Base-by-base conservation (phyloP, 257 asterid species). In the Nicotiana paniculata region DNA sequence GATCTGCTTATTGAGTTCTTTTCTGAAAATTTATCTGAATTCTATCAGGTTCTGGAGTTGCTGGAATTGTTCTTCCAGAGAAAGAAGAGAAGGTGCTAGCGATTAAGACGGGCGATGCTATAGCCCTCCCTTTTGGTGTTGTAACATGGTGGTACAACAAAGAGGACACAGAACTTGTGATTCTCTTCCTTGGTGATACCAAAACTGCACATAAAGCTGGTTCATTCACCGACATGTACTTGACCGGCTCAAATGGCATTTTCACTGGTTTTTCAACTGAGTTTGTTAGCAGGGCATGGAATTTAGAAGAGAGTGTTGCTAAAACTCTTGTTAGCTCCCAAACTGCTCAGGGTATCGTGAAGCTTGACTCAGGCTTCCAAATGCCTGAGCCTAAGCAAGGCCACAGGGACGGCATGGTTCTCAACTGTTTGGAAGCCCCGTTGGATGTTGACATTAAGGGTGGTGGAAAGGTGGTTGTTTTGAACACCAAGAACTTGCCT, bases 111-210 rank as follows among this genome's bases (percentile, higher is more conserved):
- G 98, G 97, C 7, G 98, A 95, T 30, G 89, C 97, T 46, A 83
- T 95, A 48, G 98, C 97, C 57, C 89, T 95, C 16, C 98, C 98
- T 21, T 95, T 95, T 75, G 98, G 98, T 3, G 96, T 91, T 6
- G 93, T 91, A 33, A 90, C 95, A 58, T 95, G 98, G 97, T 93
- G 95, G 93, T 91, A 88, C 89, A 95, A 95, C 96, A 91, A 92
- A 78, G 93, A 90, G 17, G 97, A 91, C n/a, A 53, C 93, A 1
- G 97, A 93, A 12, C 90, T 91, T 2, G 93, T 89, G 1, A 80
- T 93, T 80, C 96, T 93, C 84, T 93, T 93, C 87, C 89, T 93
- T 28, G 97, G 97, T 2, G 93, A 92, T 76, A 93, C 97, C 79
- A 83, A 88, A 35, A 90, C 84, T n/a, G 97, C 90, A 39, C 92